These are phyloP conservation scores for Talaromyces adpressus DNA, from an alignment of 495 filamentous ascomycete species.

Conservation along the genomic window DNA sequence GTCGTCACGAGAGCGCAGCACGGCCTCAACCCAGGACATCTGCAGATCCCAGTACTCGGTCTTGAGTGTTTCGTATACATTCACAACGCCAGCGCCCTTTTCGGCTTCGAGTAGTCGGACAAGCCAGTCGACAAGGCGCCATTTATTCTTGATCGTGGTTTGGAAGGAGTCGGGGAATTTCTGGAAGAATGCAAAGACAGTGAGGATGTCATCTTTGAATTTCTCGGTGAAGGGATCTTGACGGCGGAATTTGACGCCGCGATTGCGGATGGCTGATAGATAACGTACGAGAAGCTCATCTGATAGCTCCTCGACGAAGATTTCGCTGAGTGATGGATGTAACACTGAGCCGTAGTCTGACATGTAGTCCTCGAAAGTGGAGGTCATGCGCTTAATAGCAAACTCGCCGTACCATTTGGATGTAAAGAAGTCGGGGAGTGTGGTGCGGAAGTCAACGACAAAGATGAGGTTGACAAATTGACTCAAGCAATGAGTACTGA, in stretches of 20 bases:
- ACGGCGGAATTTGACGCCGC: constrained; percentile 80
- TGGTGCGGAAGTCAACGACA: constrained; percentile 70
- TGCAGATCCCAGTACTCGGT: constrained; percentile 87
- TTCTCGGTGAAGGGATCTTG: constrained; percentile 77
- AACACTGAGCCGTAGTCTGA: constrained; percentile 73
- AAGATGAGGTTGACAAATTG: constrained; percentile 83
- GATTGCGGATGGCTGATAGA: constrained; percentile 80
- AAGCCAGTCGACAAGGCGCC: constrained; percentile 81
- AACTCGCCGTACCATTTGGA: constrained; percentile 75
- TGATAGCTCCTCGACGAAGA: constrained; percentile 81
- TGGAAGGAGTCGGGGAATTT: constrained; percentile 59
- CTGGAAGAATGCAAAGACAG: constrained; percentile 68
- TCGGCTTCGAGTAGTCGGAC: constrained; percentile 66
- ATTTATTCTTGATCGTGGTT: constrained; percentile 73
- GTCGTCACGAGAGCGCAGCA: constrained; percentile 80
- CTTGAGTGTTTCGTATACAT: constrained; percentile 79
- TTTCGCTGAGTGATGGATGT: constrained; percentile 78
- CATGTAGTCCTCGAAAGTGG: constrained; percentile 92
- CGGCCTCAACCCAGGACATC: constrained; percentile 93
- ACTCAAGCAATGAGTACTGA: constrained; percentile 81
- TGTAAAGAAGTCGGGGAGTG: constrained; percentile 87
- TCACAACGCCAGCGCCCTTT: constrained; percentile 60
- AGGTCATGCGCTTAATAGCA: constrained; percentile 80
- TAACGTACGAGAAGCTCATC: constrained; percentile 85
- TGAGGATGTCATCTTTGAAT: constrained; percentile 81